phyloP scores from a whole-genome alignment of 2,329 filamentous ascomycete genomes.

The Xylariaceae sp. region DNA sequence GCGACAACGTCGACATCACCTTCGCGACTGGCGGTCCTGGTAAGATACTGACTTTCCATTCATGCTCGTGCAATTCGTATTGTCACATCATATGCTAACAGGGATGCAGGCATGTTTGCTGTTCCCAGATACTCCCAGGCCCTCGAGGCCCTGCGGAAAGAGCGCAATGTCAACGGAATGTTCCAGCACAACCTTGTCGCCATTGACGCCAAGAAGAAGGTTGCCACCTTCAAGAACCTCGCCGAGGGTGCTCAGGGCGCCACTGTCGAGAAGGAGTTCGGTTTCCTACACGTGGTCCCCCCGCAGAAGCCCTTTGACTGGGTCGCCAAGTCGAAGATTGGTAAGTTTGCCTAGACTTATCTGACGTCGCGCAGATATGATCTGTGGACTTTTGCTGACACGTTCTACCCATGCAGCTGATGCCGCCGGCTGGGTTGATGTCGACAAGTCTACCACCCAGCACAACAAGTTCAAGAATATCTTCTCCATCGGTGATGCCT shows the following conservation, averaged over 20 bases:
- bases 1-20: conserved; percentile 30
- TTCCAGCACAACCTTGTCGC: conserved; percentile 38
- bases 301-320: conserved; percentile 33
- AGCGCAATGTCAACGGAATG: conserved; percentile 35
- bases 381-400: conserved; percentile 33
- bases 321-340: conserved; percentile 33
- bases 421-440: conserved; percentile 33
- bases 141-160: conserved; percentile 32
- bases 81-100: conserved; percentile 12
- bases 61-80: background rate
- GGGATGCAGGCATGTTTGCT: conserved; percentile 33
- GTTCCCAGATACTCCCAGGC: conserved; percentile 37
- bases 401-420: conserved; percentile 48
- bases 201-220: conserved; percentile 33
- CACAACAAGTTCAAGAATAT: conserved; percentile 36
- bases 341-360: conserved; percentile 28
- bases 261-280: conserved; percentile 33
- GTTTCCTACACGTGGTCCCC: conserved; percentile 36
- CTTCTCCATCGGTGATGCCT: conserved; percentile 38
- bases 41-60: conserved; percentile 13
- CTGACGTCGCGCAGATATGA: background rate
- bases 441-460: conserved; percentile 33
- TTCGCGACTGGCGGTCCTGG: conserved; percentile 34
- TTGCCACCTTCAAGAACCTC: conserved; percentile 35
- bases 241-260: conserved; percentile 29